Conservation (phyloP, 768 basidiomycete genomes). For the Rhodotorula toruloides region DNA sequence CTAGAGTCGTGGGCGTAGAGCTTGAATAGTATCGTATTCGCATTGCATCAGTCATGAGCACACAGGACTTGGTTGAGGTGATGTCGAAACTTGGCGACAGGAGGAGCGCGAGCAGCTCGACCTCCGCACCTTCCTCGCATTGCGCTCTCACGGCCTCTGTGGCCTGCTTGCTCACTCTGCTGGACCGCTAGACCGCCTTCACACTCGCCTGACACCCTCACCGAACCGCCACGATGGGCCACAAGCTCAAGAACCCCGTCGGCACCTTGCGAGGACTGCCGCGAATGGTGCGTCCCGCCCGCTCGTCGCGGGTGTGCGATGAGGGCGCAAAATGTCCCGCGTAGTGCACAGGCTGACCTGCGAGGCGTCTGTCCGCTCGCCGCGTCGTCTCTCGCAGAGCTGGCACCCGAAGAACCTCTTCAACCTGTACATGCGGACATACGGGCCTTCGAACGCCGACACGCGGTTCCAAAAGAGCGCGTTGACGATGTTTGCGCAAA, state of each 20-base stretch:
- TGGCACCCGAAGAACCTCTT: conserved; percentile 85
- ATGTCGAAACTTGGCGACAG: too few relatives aligned
- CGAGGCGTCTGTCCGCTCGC: neutral
- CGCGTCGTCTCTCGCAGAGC: conserved; percentile 54
- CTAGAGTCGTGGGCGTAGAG: conserved; percentile 37
- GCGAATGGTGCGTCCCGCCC: conserved; percentile 60
- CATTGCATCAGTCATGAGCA: neutral
- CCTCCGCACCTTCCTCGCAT: neutral
- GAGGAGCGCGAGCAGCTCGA: too few relatives aligned
- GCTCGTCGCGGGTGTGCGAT: neutral
- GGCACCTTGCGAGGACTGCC: conserved; percentile 52
- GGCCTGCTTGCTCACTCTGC: too few relatives aligned
- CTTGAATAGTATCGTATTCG: too few relatives aligned
- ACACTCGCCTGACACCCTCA: neutral
- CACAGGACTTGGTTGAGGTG: neutral
- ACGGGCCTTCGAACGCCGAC: conserved; percentile 52
- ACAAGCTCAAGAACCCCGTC: conserved; percentile 24
- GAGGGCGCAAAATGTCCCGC: too few relatives aligned
- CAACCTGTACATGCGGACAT: conserved; percentile 77
- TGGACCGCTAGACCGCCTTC: neutral
- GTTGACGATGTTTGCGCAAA: conserved; percentile 75
- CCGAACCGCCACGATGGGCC: conserved; percentile 7
- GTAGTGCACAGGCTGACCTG: too few relatives aligned
- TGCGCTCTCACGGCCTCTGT: neutral
- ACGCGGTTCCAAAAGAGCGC: conserved; percentile 54